Evolutionary conservation across 2,329 filamentous ascomycete genomes (phyloP).

Genomic region (Monilinia vaccinii-corymbosi): DNA sequence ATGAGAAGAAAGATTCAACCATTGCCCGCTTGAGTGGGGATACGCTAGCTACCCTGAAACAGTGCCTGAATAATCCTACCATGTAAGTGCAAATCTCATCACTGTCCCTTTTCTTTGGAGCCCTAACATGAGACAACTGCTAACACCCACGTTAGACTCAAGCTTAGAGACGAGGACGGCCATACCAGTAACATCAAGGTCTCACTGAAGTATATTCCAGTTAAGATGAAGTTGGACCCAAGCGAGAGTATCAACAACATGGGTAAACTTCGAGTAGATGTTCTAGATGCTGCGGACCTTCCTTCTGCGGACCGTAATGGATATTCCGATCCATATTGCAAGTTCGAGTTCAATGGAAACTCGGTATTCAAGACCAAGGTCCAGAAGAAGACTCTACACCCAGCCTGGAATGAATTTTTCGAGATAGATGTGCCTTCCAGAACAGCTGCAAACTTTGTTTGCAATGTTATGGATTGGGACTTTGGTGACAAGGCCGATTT

Average conservation of each 20-base stretch:
- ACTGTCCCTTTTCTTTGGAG: conserved; percentile 38
- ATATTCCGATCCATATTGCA: conserved; percentile 94
- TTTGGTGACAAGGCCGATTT: conserved; percentile 92
- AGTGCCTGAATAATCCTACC: conserved; percentile 47
- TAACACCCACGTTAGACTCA: conserved; percentile 83
- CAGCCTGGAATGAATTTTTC: conserved; percentile 94
- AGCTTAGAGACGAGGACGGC: conserved; percentile 70
- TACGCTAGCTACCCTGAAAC: conserved; percentile 78
- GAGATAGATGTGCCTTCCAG: conserved; percentile 75
- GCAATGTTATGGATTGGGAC: conserved; percentile 90
- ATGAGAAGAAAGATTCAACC: conserved; percentile 60
- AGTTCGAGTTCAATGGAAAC: conserved; percentile 82
- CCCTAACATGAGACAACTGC: conserved; percentile 1
- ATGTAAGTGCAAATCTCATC: conserved; percentile 1
- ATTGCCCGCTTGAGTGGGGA: conserved; percentile 77
- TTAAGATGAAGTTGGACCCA: conserved; percentile 88
- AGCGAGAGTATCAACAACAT: conserved; percentile 99
- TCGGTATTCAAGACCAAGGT: conserved; percentile 92
- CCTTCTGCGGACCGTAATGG: conserved; percentile 92
- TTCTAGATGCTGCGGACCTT: conserved; percentile 79
- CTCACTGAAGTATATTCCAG: conserved; percentile 87
- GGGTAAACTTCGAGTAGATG: conserved; percentile 87
- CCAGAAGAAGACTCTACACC: conserved; percentile 93
- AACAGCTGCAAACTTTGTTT: conserved; percentile 72
- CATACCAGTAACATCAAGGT: conserved; percentile 73